Conservation (phyloP, 2,329 filamentous ascomycete genomes). For the Claviceps citrina region DNA sequence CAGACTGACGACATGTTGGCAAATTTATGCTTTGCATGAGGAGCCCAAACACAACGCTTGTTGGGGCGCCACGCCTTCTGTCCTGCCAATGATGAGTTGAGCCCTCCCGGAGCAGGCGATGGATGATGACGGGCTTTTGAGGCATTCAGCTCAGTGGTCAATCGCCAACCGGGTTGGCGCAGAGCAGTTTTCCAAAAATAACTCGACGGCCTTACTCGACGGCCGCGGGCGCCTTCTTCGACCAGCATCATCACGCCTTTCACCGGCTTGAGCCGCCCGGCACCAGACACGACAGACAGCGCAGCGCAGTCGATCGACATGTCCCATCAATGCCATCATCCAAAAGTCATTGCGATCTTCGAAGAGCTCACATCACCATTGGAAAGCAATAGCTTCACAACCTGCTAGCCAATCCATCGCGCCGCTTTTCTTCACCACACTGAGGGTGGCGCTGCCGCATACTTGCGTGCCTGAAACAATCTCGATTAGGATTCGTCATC, state of each 20-base stretch:
- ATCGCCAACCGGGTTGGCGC: neutral
- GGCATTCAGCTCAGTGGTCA: neutral
- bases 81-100: neutral
- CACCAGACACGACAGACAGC: neutral
- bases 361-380: too few relatives aligned
- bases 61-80: neutral
- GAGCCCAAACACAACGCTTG: neutral
- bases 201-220: too few relatives aligned
- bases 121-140: neutral
- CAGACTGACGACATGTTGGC: neutral
- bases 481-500: slow-evolving; percentile 1
- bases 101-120: neutral
- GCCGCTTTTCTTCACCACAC: neutral
- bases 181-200: neutral
- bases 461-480: slow-evolving; percentile 1
- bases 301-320: neutral
- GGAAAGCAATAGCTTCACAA: too few relatives aligned
- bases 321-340: too few relatives aligned
- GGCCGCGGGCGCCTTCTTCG: too few relatives aligned
- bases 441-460: neutral
- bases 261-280: neutral
- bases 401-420: neutral
- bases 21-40: slow-evolving; percentile 2
- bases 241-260: too few relatives aligned
- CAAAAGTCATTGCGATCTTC: neutral